These are phyloP conservation scores for Xylogone sp. DNA, from an alignment of 2,329 filamentous ascomycete genomes.

Conservation along the genomic window DNA sequence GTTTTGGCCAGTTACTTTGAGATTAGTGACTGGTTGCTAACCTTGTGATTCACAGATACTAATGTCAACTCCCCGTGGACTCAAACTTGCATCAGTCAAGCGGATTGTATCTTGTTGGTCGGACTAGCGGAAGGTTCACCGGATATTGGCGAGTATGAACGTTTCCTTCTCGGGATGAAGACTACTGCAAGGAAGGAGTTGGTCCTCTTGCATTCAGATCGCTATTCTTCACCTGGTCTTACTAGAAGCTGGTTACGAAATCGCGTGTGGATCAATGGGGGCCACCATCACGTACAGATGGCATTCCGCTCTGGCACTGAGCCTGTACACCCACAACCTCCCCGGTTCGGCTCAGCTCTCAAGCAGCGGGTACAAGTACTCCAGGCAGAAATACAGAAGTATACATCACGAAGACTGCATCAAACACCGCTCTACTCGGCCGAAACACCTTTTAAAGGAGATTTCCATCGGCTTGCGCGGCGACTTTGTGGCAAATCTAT, in stretches of 20 bases:
- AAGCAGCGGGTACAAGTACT: conserved; percentile 92
- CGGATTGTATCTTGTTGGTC: conserved; percentile 91
- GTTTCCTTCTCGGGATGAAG: conserved; percentile 94
- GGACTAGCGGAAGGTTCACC: conserved; percentile 88
- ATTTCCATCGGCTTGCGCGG: conserved; percentile 90
- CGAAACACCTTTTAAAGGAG: conserved; percentile 90
- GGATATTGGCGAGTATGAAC: conserved; percentile 90
- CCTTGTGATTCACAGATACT: conserved; percentile 58
- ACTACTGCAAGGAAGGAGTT: conserved; percentile 92
- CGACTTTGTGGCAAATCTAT: conserved; percentile 91
- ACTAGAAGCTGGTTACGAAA: conserved; percentile 89
- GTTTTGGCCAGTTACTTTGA: not conserved
- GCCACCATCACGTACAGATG: conserved; percentile 98
- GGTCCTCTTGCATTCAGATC: conserved; percentile 82
- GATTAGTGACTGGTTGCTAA: conserved; percentile 17
- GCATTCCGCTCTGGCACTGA: conserved; percentile 73
- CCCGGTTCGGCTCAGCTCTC: conserved; percentile 77
- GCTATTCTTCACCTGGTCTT: conserved; percentile 79
- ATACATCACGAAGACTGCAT: conserved; percentile 87
- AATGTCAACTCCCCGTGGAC: conserved; percentile 98
- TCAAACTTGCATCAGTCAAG: conserved; percentile 94
- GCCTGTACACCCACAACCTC: conserved; percentile 69
- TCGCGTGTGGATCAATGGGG: conserved; percentile 95
- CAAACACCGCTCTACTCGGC: conserved; percentile 87
- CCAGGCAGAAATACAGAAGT: conserved; percentile 97